Evolutionary conservation across 2,329 filamentous ascomycete species (phyloP), one percentile per base, ranked within the genome.

Genomic region (Reticulascus tulasneorum): DNA sequence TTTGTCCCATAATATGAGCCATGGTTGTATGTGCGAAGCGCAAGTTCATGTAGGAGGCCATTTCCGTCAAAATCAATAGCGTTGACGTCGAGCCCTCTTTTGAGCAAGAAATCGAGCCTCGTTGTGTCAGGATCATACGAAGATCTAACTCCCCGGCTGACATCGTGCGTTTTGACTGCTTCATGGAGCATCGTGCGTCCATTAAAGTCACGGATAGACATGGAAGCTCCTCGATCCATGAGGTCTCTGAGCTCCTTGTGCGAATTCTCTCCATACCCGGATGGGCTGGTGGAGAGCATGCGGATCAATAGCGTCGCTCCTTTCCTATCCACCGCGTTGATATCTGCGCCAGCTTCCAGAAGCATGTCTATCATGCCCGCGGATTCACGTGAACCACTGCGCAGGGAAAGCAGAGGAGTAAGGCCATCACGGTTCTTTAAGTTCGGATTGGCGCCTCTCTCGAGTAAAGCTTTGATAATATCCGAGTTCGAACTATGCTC

Each of bases 291-390:
- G n/a, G 28, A 13, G 15, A 38, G 6, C 22, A 17, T 9, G 8
- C 23, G 40, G 11, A 48, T 51, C n/a, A 53, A 19, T 0, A 46
- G 7, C 4, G 47, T 48, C 2, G 28, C 30, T 6, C 52, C 51
- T 5, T 35, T 9, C 8, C 29, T 39, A 28, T 51, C 40, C 6
- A 29, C 21, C 4, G 42, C 40, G 19, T 45, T 43, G 23, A 54
- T 48, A 30, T 55, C 45, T 7, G 46, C 47, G 1, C 53, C 52
- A 2, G 47, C 46, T n/a, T 42, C 27, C 2, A 53, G 22, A 9
- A 51, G 21, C 0, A 38, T 8, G 5, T 43, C 29, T 5, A 42
- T 6, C 9, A 38, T 23, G n/a, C n/a, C n/a, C n/a, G n/a, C n/a
- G n/a, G n/a, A n/a, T 7, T 33, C 26, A 4, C 7, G 2, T 1